Base-by-base conservation (phyloP, 768 basidiomycete species). In the Suillus occidentalis region DNA sequence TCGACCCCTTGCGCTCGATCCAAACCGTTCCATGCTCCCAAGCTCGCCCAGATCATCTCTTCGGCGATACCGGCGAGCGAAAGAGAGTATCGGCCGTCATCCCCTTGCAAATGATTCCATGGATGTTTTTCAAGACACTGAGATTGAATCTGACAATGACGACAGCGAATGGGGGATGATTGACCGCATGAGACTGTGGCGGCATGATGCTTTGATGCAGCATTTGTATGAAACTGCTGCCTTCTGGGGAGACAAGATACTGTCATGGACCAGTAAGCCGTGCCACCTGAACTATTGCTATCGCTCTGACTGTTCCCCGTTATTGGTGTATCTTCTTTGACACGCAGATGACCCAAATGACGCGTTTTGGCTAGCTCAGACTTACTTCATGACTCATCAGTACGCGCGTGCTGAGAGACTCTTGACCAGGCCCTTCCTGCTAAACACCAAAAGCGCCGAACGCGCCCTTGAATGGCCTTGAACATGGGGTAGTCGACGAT, bases 321-420 rank as follows among this genome's bases (percentile, higher is more conserved):
- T 62, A 39, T 63, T 64, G 22, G 43, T 63, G 4, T 52, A 63
- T 49, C 67, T 37, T 16, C 20, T 42, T 4, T 43, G 34, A 28
- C 57, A 28, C 55, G 34, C 70, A 97, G 97, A 89, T 67, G 94
- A 99, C 72, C 90, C 95, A 37, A 97, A 98, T 74, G 97, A 99
- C 77, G 97, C 95, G 14, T 99, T 99, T 78, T 99, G 97, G 97
- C 87, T 99, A 25, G 96, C 97, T 3, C 97, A 99, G 76, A 94
- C 92, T 0, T 95, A 95, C 77, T 99, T 99, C 76, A 91, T 96
- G 82, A 95, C 91, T 3, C 89, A 96, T 70, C 94, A 97, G 66
- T 99, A 97, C 77, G 89, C 94, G 9, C 92, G 96, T 56, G 96
- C 97, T 12, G 95, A 98, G 75, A 87, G 90, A 55, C 82, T 99